Evolutionary conservation across 2,329 filamentous ascomycete genomes (phyloP).

Genomic region (Beauveria pseudobassiana): DNA sequence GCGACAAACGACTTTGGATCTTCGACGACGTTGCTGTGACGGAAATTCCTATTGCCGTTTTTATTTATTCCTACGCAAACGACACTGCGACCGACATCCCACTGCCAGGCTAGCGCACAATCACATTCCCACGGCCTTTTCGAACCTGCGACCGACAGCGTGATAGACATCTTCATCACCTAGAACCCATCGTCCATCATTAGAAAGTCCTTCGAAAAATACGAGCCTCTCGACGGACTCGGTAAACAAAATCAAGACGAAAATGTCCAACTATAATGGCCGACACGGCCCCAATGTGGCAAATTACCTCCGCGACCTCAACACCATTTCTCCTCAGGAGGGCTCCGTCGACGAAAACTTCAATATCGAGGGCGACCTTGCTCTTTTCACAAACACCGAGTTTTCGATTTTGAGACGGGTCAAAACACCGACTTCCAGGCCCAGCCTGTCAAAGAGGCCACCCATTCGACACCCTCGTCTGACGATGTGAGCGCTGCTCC

Average conservation of each 20-base stretch:
- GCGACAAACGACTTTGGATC: neutral
- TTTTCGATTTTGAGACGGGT: conserved; percentile 75
- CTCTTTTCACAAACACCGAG: conserved; percentile 74
- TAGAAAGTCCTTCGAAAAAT: neutral
- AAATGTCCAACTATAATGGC: conserved; percentile 68
- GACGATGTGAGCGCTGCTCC: conserved; percentile 32
- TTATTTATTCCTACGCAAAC: neutral
- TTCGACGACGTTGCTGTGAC: neutral
- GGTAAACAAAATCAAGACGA: neutral
- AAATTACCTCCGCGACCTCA: conserved; percentile 81
- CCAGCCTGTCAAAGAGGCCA: conserved; percentile 37
- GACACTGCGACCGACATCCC: neutral
- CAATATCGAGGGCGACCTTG: conserved; percentile 63
- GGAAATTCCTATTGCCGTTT: neutral
- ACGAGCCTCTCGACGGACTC: neutral
- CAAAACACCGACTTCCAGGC: conserved; percentile 50
- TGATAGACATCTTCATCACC: neutral
- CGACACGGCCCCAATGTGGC: conserved; percentile 81
- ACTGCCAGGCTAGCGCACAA: neutral
- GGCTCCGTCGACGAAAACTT: conserved; percentile 47
- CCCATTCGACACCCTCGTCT: conserved; percentile 25
- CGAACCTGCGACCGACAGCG: neutral
- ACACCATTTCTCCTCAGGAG: conserved; percentile 60
- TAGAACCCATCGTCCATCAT: neutral
- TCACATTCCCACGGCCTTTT: too few species aligned